Base-by-base conservation (phyloP, 495 filamentous ascomycete species). In the Amniculicola lignicola region DNA sequence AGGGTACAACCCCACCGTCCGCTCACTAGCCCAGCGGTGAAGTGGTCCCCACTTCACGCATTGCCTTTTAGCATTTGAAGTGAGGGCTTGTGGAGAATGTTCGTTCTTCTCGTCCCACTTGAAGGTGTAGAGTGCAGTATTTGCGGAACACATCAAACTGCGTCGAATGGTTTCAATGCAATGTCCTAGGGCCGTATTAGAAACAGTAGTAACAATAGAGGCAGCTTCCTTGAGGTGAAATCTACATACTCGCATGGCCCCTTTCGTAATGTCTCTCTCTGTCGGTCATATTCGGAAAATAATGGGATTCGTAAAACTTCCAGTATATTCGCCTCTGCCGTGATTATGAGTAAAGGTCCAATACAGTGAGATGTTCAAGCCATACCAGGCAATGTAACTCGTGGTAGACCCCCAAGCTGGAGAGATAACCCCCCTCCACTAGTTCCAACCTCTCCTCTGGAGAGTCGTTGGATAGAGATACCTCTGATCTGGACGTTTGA, bases 381-480 rank as follows among this genome's bases (percentile, higher is more conserved):
- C 42, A 27, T 48, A 56, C 52, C 21, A 56, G 10, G 43, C 52
- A 56, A 33, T 56, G 52, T 11, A 56, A 43, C 11, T 56, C 21
- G 22, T 56, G 52, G 16, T 47, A 56, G 10, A 49, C 43, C 4
- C 39, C 52, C 12, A 56, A 24, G 15, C 11, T 25, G 4, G 41
- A 33, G 43, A 56, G 27, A 25, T 56, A 56, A 2, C 43, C 43
- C 18, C 52, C 52, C 15, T 56, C 29, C 16, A 47, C 21, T 4
- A 56, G 43, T 22, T 37, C 15, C 10, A 56, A 12, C 11, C 16
- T 16, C 33, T 37, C 31, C 4, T 38, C 18, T 6, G 52, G 52
- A 25, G 39, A 16, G 3, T 35, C 43, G 22, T 28, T 27, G 2
- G 24, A 9, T 25, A n/a, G 9, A 21, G 37, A 28, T 6, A 56